These are phyloP conservation scores for Laburnicola sp. DNA, from an alignment of 2,329 filamentous ascomycete genomes.

Conservation along the genomic window DNA sequence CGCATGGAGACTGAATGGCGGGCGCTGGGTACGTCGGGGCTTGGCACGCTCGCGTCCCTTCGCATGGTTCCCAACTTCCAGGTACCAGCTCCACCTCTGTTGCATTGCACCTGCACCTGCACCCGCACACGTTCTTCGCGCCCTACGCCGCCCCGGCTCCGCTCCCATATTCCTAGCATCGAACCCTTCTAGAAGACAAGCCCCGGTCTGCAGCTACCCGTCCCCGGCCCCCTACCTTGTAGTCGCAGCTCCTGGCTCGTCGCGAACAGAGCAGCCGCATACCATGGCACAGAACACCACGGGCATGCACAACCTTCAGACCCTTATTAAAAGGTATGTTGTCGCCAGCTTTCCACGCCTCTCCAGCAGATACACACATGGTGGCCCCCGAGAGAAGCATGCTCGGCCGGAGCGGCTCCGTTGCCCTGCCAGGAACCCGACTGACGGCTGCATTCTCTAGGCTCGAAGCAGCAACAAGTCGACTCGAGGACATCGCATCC, in stretches of 20 bases:
- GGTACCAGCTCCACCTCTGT: constrained; percentile 11
- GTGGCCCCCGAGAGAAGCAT: constrained; percentile 6
- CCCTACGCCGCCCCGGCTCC: background rate
- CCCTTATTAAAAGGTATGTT: constrained; percentile 93
- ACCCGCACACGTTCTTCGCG: constrained; percentile 1
- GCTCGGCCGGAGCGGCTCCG: constrained; percentile 21
- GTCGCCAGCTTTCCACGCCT: constrained; percentile 1
- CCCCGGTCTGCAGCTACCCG: constrained; percentile 6
- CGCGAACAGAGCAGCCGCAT: constrained; percentile 29
- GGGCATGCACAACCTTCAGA: constrained; percentile 93
- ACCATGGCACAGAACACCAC: constrained; percentile 68
- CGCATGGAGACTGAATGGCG: constrained; percentile 13
- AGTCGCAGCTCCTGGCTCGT: constrained; percentile 15
- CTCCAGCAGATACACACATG: constrained; percentile 5
- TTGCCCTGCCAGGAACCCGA: constrained; percentile 26
- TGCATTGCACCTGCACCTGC: constrained; percentile 11
- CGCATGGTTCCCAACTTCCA: constrained; percentile 8
- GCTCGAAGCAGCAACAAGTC: constrained; percentile 93
- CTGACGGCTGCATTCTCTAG: constrained; percentile 62
- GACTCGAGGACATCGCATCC: constrained; percentile 93
- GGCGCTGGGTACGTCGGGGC: constrained; percentile 15
- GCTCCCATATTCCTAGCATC: constrained; percentile 10
- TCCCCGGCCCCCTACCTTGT: background rate
- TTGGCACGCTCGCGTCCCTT: constrained; percentile 22
- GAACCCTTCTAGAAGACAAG: constrained; percentile 17